Evolutionary conservation across 1,284 basidiomycete genomes (phyloP).

Genomic region (Moesziomyces parantarcticus): DNA sequence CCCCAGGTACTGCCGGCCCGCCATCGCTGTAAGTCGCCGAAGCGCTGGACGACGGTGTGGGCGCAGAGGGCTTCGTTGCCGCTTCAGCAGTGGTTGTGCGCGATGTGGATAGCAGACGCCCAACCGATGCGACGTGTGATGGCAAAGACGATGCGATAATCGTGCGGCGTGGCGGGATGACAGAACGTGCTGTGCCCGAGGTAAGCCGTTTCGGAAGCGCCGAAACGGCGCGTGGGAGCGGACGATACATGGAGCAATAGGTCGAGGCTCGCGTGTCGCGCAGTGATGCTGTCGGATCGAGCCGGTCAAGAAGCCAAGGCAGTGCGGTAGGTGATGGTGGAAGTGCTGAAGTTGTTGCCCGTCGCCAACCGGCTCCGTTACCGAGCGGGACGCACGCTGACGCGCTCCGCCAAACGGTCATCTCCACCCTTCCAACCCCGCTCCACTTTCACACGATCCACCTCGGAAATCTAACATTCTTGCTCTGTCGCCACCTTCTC

Average conservation of each 20-base stretch:
- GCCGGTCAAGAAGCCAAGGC: not conserved
- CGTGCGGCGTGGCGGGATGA: conserved; percentile 7
- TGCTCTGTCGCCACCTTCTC: no score
- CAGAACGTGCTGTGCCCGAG: conserved; percentile 4
- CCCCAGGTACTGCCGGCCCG: conserved; percentile 28
- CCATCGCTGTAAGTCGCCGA: conserved; percentile 24
- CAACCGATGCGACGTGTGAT: not conserved
- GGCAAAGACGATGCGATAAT: not conserved
- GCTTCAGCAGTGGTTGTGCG: conserved; percentile 6
- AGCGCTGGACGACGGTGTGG: conserved; percentile 4
- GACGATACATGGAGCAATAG: conserved; percentile 28
- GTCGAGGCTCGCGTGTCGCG: not conserved
- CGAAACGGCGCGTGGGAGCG: conserved; percentile 18
- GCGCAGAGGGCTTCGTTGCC: conserved; percentile 5
- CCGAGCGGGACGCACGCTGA: no score
- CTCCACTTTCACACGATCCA: no score
- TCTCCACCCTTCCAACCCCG: no score
- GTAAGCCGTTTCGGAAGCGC: conserved; percentile 17
- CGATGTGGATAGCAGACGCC: conserved; percentile 10
- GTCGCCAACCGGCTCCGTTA: no score
- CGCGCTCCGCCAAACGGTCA: no score
- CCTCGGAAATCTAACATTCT: no score
- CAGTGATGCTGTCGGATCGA: not conserved
- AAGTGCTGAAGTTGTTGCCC: no score
- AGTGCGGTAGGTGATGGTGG: no score